Conservation (phyloP, 768 basidiomycete species). For the Xerocomellus intermedius region DNA sequence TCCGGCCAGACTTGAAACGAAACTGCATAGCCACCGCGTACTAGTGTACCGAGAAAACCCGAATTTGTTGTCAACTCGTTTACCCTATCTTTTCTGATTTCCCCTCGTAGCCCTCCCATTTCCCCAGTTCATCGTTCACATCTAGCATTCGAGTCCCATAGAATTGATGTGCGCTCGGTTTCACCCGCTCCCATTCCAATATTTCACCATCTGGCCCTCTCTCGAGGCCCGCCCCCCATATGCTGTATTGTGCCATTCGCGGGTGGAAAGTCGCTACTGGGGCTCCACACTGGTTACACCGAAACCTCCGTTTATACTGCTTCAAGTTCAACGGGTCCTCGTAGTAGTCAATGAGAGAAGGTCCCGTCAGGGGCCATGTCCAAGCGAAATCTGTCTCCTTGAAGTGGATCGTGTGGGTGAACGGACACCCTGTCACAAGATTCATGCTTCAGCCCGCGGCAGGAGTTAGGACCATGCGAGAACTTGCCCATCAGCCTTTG, state of each 20-base stretch:
- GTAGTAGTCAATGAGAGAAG: slow-evolving; percentile 46
- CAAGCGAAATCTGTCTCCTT: slow-evolving; percentile 50
- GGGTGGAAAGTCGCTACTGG: slow-evolving; percentile 53
- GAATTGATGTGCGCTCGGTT: slow-evolving; percentile 63
- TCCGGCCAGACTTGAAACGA: background rate
- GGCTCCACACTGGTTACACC: slow-evolving; percentile 62
- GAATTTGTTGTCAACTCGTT: background rate
- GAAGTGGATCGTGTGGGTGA: slow-evolving; percentile 62
- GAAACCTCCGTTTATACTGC: slow-evolving; percentile 58
- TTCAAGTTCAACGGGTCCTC: slow-evolving; percentile 46
- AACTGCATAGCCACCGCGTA: slow-evolving; percentile 16
- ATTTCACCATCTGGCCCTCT: slow-evolving; percentile 51
- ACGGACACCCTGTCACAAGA: slow-evolving; percentile 40
- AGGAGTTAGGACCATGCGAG: background rate
- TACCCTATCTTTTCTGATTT: slow-evolving; percentile 38
- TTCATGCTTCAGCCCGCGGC: background rate
- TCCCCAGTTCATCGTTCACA: slow-evolving; percentile 52
- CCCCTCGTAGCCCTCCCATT: slow-evolving; percentile 66
- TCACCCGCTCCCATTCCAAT: slow-evolving; percentile 50
- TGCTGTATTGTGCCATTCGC: slow-evolving; percentile 47
- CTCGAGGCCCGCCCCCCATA: slow-evolving; percentile 58
- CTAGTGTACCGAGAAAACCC: slow-evolving; percentile 10
- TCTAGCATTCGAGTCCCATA: slow-evolving; percentile 62
- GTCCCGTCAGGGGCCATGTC: slow-evolving; percentile 34
- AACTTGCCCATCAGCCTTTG: slow-evolving; percentile 55